Conservation (phyloP, 768 basidiomycete species). For the Pluteus cervinus region DNA sequence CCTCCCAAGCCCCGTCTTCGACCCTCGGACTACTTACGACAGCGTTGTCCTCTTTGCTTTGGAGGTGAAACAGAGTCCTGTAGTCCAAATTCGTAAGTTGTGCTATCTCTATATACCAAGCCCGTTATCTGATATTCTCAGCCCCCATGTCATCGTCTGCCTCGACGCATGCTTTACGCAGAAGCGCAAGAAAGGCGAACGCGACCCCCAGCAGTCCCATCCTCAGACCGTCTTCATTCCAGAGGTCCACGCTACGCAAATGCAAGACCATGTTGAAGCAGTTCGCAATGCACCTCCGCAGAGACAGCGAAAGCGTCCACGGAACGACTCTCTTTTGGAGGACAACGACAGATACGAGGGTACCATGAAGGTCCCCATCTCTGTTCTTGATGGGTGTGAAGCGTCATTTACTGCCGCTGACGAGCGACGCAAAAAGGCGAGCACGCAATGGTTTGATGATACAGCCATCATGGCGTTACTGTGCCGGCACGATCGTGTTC, state of each 20-base stretch:
- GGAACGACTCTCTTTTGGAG: neutral
- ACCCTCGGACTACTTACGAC: conserved; percentile 15
- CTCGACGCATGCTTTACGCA: conserved; percentile 30
- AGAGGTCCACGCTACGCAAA: conserved; percentile 10
- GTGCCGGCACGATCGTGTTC: conserved; percentile 27
- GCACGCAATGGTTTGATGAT: conserved; percentile 21
- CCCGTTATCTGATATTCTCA: conserved; percentile 3
- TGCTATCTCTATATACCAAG: conserved; percentile 2
- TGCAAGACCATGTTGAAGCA: conserved; percentile 13
- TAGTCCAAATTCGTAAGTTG: conserved; percentile 7
- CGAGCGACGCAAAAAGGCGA: conserved; percentile 18
- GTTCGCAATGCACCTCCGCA: conserved; percentile 3
- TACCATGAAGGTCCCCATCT: conserved; percentile 18
- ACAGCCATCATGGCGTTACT: conserved; percentile 31
- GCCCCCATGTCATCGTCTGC: conserved; percentile 21
- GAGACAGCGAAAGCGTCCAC: neutral
- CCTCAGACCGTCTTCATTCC: conserved; percentile 16
- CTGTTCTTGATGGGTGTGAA: conserved; percentile 25
- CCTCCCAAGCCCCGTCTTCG: too few species aligned
- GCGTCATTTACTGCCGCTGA: conserved; percentile 26
- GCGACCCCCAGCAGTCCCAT: conserved; percentile 13
- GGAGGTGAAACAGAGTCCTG: conserved; percentile 11
- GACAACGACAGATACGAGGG: conserved; percentile 13
- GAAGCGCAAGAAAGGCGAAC: conserved; percentile 14
- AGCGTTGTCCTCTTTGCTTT: conserved; percentile 21